Base-by-base conservation (phyloP, 2,329 filamentous ascomycete species). In the Colletotrichum sp. region DNA sequence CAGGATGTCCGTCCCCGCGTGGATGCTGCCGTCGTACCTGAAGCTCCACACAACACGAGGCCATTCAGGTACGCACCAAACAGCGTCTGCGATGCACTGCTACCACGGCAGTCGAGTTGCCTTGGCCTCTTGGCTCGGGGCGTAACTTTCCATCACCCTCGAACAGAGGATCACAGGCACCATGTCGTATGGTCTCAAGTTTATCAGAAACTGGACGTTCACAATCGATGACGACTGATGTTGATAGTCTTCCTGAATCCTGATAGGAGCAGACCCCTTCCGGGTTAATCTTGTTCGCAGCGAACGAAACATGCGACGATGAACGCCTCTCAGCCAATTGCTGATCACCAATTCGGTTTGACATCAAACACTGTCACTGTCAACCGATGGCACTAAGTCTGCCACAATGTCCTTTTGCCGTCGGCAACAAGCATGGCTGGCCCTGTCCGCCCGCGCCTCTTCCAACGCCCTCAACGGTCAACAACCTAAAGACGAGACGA, bases 1-100 rank as follows among this genome's bases (percentile, higher is more conserved):
- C 91, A 94, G 78, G 94, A 97, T 86, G 92, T 93, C 79, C 91
- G 94, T 79, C 91, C 93, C 55, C 92, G 91, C 76, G 94, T 98
- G 67, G 91, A 95, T 81, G 96, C 59, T 68, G 69, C 69, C 64
- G 69, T 73, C 13, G 69, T 64, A 59, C 57, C 63, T 24, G 21
- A 30, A 36, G 72, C 55, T 73, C 74, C 73, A 73, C 70, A 65
- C n/a, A 44, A 68, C 64, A 68, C 73, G 57, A 73, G 64, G 28
- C 21, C 39, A 64, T 64, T 68, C 73, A 76, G 70, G 73, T 44
- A 76, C 73, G 55, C 66, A n/a, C 72, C 71, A 59, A 70, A 64
- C 39, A 26, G 26, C 26, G 60, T 18, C 36, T 5, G 39, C 26
- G 32, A 68, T 55, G 68, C 62, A 36, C 34, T 71, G 52, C 68